Base-by-base conservation (phyloP, 805 yeast species). In the Kodamaea leandrae region DNA sequence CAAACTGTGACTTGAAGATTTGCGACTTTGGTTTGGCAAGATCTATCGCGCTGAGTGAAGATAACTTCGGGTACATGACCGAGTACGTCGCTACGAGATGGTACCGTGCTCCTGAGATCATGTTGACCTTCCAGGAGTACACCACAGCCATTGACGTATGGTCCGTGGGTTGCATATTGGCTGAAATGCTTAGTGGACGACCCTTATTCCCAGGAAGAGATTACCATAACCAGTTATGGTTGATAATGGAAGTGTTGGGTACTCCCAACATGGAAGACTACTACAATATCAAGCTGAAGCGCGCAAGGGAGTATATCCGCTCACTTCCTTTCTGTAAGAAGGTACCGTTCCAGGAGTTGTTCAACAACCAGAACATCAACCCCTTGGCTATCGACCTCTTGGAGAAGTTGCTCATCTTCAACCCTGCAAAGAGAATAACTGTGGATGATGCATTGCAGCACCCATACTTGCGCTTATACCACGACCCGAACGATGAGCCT, bases 41-140 rank as follows among this genome's bases (percentile, higher is more conserved):
- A 44, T 66, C 80, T 15, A 74, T 79, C 44, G 79, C 87, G 26
- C 71, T 77, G 44, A 69, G 68, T 41, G 82, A 82, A 53, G 82
- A 80, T 55, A 82, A 80, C 57, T 76, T 79, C 46, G 88, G 87
- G 4, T 82, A 81, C 60, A 84, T 91, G 95, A 91, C 98, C 2
- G 98, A 91, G 63, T 91, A 91, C 59, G 98, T 91, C 32, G 98
- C 98, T 7, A 91, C 98, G 3, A 72, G 98, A 50, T 91, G 98
- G 97, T 91, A 91, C 63, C 73, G 98, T 42, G 98, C 98, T 0
- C 98, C 98, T 0, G 98, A 91, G 55, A 89, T 91, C 59, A 91
- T 91, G 98, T 74, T 91, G 37, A 88, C 96, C 10, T 88, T 90
- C 54, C 91, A 89, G 48, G 87, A 85, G 54, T 91, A 91, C 66